Evolutionary conservation across 225 moss, liverwort and hornwort genomes (phyloP).

Genomic region (Ulota crispa): DNA sequence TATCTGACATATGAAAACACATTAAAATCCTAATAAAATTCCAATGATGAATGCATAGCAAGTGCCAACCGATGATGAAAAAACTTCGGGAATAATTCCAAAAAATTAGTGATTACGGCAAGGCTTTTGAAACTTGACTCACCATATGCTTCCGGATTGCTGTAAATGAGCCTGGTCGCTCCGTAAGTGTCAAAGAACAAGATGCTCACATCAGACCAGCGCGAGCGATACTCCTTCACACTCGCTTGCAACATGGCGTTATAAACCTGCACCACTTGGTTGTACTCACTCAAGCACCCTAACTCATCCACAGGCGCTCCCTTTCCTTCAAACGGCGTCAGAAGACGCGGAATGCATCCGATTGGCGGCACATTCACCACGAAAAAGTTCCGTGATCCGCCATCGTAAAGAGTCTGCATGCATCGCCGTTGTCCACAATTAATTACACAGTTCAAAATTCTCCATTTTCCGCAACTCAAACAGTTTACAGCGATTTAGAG

Average conservation of each 20-base stretch:
- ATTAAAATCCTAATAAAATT: too few species aligned
- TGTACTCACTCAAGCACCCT: constrained; percentile 39
- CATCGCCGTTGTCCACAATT: background rate
- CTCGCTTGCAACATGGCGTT: constrained; percentile 26
- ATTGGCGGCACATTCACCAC: constrained; percentile 25
- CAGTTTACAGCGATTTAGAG: background rate
- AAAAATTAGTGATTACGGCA: background rate
- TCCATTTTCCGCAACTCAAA: too few species aligned
- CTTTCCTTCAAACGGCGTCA: constrained; percentile 3
- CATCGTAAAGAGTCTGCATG: constrained; percentile 16
- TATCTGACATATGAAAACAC: too few species aligned
- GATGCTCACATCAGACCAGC: constrained; percentile 30
- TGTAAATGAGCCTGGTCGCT: constrained; percentile 18
- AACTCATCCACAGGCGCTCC: constrained; percentile 9
- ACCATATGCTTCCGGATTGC: constrained; percentile 34
- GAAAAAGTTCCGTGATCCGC: constrained; percentile 33
- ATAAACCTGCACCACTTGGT: constrained; percentile 22
- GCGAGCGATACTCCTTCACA: constrained; percentile 20
- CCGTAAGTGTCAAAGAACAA: constrained; percentile 31
- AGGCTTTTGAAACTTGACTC: background rate
- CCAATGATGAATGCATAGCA: too few species aligned
- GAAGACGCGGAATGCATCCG: constrained; percentile 27
- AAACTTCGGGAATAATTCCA: background rate
- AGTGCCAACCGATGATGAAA: too few species aligned
- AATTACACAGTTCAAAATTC: background rate